A percentile compares a stretch with the other conserved stretches of the same genome.
Conservation (phyloP, 768 basidiomycete genomes). For the Leccinellum rugosiceps region DNA sequence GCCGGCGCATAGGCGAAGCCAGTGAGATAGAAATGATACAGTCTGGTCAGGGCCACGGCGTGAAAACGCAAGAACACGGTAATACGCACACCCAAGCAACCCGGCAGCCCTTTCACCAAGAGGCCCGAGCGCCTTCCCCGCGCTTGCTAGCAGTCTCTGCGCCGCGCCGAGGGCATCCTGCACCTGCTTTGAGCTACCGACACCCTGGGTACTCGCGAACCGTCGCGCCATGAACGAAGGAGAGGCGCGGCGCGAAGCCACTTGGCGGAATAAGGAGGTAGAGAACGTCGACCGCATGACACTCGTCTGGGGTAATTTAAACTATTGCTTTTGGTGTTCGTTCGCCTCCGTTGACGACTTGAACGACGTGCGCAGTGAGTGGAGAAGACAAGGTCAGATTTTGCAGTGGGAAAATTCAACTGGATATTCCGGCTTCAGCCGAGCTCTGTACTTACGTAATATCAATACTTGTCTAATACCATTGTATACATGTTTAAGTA, state of each 20-base stretch:
- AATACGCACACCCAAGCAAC: constrained; percentile 51
- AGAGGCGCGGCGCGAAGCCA: constrained; percentile 12
- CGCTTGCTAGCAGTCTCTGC: constrained; percentile 52
- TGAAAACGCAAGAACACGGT: background rate
- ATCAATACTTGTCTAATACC: too few species aligned
- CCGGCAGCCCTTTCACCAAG: constrained; percentile 53
- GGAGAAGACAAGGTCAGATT: background rate
- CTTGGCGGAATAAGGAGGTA: constrained; percentile 25
- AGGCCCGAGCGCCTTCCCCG: constrained; percentile 47
- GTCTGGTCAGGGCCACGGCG: constrained; percentile 3
- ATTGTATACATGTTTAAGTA: too few species aligned
- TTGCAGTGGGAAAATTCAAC: background rate
- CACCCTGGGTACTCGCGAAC: constrained; percentile 44
- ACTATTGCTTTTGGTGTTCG: constrained; percentile 2
- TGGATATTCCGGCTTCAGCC: background rate
- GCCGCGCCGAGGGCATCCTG: constrained; percentile 61
- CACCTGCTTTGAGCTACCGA: constrained; percentile 58
- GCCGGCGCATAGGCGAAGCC: background rate
- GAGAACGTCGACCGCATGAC: constrained; percentile 27
- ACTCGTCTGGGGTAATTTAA: constrained; percentile 1
- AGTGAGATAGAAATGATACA: background rate
- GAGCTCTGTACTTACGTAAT: background rate
- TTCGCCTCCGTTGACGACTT: constrained; percentile 4
- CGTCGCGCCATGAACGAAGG: constrained; percentile 29
- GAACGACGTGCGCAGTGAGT: background rate